Base-by-base conservation (phyloP, 306 rosid genomes). In the Malus asiatica region DNA sequence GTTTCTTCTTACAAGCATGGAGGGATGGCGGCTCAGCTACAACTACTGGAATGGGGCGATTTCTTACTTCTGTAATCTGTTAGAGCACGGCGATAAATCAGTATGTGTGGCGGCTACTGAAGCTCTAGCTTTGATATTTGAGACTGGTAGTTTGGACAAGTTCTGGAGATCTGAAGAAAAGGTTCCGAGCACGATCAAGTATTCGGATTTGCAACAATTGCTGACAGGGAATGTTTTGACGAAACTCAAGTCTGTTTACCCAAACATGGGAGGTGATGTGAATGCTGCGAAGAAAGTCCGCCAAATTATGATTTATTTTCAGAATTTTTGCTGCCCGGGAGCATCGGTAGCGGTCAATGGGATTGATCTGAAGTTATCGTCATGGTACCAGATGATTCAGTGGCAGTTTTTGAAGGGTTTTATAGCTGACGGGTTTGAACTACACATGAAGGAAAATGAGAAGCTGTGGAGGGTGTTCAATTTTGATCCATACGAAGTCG, bases 81-180 rank as follows among this genome's bases (percentile, higher is more conserved):
- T 84, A 55, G 72, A 77, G 75, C 29, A 66, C 23, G 66, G 60
- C 19, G 75, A 80, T 73, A 72, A 73, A 29, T 51, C 61, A 8
- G 42, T 79, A 14, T 38, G 71, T 18, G 59, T 33, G 46, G 71
- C 75, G 23, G 82, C 79, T 20, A 76, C 72, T 52, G 74, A 72
- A 61, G 84, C 79, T 30, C 53, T 84, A 40, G 82, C 82, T 69
- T 16, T 77, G 22, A 80, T 84, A 53, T 84, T 62, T 66, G 78
- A 80, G 9, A 22, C 13, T 0, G 74, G 20, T 12, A 62, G 75
- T n/a, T n/a, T 80, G 12, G 66, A 84, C 5, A 80, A 84, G 72
- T 77, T 80, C 55, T 77, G 25, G 5, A 35, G 69, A 7, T 40
- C 11, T 18, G 64, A 81, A 55, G 74, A 18, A n/a, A 73, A 63